Conservation (phyloP, 106 monocot species). For the Dendrobium chrysotoxum region DNA sequence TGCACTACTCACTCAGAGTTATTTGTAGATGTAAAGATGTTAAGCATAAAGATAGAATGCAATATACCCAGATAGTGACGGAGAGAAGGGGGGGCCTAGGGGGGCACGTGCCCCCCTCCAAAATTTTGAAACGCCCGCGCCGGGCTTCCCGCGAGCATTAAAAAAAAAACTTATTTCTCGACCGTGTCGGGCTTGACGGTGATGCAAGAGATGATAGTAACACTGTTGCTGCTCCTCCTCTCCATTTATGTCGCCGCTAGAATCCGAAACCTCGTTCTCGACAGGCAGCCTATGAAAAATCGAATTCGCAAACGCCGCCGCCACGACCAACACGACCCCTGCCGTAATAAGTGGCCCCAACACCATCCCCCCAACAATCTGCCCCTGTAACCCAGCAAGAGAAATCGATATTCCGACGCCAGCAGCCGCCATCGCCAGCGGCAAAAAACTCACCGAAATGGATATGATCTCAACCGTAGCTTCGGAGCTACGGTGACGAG, state of each 20-base stretch:
- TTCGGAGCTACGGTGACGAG: not conserved
- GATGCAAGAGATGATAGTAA: not conserved
- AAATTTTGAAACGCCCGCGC: too few species aligned
- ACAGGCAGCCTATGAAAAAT: slow-evolving; percentile 12
- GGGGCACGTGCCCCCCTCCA: too few species aligned
- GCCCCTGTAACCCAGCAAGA: slow-evolving; percentile 18
- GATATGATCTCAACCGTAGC: slow-evolving; percentile 35
- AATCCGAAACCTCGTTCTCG: slow-evolving; percentile 3
- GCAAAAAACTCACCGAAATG: slow-evolving; percentile 29
- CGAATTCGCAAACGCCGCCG: slow-evolving; percentile 16
- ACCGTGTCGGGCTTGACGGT: too few species aligned
- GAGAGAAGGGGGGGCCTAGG: too few species aligned
- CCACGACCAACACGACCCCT: slow-evolving; percentile 13
- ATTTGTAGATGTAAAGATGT: too few species aligned
- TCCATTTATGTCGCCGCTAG: not conserved
- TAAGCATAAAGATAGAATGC: too few species aligned
- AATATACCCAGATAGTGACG: too few species aligned
- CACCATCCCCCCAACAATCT: slow-evolving; percentile 13
- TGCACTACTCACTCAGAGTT: too few species aligned
- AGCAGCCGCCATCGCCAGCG: slow-evolving; percentile 9
- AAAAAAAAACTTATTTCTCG: too few species aligned
- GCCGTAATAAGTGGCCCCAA: slow-evolving; percentile 11
- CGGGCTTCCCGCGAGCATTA: too few species aligned
- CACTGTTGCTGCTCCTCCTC: not conserved
- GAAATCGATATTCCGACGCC: slow-evolving; percentile 1